Percentiles rank a stretch among this genome's conserved stretches.
Evolutionary conservation across 306 rosid genomes (phyloP).

Genomic region (Casuarina cunninghamiana): DNA sequence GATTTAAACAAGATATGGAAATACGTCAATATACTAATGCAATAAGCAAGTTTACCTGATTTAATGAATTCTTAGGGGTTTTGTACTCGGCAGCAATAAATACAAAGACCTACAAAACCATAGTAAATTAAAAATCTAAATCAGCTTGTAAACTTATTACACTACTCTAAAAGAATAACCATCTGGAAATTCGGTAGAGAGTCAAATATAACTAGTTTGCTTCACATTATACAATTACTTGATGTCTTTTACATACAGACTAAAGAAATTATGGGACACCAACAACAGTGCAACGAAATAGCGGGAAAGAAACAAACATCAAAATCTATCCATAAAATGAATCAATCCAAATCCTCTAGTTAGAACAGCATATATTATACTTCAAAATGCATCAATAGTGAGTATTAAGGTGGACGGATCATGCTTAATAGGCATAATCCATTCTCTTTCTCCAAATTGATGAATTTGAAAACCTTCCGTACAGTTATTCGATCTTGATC

Average conservation of each 20-base stretch:
- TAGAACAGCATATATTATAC: neutral
- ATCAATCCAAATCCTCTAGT: neutral
- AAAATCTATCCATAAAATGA: neutral
- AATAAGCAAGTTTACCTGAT: conserved; percentile 54
- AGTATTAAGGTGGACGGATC: neutral
- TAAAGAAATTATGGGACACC: conserved; percentile 1
- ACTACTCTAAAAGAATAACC: neutral
- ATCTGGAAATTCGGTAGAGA: neutral
- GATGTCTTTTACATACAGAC: neutral
- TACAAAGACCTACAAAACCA: conserved; percentile 65
- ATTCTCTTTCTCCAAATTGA: neutral
- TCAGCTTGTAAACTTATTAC: neutral
- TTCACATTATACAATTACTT: neutral
- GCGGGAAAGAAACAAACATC: neutral
- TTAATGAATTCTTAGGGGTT: conserved; percentile 65
- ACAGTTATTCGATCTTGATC: conserved; percentile 7
- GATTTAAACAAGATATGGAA: neutral
- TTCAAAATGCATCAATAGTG: neutral
- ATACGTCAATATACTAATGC: conserved; percentile 15
- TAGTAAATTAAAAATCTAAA: conserved; percentile 18
- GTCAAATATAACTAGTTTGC: neutral
- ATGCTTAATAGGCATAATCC: neutral
- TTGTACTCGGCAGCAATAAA: conserved; percentile 85
- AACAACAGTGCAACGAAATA: neutral
- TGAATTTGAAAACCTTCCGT: neutral